Conservation (phyloP, 345 rosid species). For the Gossypium longicalyx region DNA sequence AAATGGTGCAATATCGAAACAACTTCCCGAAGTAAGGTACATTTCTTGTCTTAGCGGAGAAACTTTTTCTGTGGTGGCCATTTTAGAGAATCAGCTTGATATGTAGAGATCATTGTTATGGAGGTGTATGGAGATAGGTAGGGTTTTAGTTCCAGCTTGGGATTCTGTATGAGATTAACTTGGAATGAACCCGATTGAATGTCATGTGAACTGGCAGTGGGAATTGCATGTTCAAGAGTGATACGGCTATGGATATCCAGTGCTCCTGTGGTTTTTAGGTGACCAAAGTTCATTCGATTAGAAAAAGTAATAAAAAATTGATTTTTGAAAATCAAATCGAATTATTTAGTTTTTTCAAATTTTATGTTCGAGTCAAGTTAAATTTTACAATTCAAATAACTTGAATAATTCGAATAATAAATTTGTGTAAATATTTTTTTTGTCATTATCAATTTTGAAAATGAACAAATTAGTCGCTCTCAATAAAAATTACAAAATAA, state of each 20-base stretch:
- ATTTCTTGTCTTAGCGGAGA: slow-evolving; percentile 24
- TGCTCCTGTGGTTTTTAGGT: not conserved
- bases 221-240: slow-evolving; percentile 17
- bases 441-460: too few relatives aligned
- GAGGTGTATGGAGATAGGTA: not conserved
- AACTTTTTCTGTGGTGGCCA: slow-evolving; percentile 8
- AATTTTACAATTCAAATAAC: too few relatives aligned
- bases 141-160: not conserved
- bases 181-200: slow-evolving; percentile 6
- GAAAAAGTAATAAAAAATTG: too few relatives aligned
- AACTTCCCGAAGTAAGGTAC: not conserved
- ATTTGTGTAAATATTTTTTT: too few relatives aligned
- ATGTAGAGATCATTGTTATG: not conserved
- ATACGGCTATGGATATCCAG: not conserved
- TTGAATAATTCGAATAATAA: too few relatives aligned
- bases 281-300: too few relatives aligned
- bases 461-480: too few relatives aligned
- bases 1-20: not conserved
- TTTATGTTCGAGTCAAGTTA: too few relatives aligned
- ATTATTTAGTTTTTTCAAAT: too few relatives aligned
- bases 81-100: not conserved
- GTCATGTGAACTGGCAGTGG: slow-evolving; percentile 12
- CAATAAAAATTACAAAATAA: too few relatives aligned
- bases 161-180: not conserved
- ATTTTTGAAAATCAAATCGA: too few relatives aligned